These are phyloP conservation scores for Nephelium lappaceum DNA, from an alignment of 345 rosid species.

Conservation along the genomic window DNA sequence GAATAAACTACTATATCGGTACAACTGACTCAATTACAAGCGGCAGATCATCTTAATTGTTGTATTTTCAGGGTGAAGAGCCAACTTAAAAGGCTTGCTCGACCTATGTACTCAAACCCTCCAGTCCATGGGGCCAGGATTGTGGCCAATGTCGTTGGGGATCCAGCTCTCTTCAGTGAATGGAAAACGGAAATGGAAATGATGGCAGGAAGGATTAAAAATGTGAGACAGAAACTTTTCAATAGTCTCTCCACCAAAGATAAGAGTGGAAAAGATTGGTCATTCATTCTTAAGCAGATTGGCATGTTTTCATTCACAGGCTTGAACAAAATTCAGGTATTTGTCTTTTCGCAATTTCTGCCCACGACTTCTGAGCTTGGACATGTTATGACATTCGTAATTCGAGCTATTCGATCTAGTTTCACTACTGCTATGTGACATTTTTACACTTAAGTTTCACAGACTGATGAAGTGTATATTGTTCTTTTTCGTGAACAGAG, in stretches of 20 bases:
- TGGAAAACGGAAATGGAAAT: slow-evolving; percentile 98
- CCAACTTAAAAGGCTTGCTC: slow-evolving; percentile 92
- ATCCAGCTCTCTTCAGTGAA: slow-evolving; percentile 73
- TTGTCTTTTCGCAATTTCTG: slow-evolving; percentile 5
- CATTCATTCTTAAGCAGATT: slow-evolving; percentile 85
- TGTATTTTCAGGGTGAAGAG: slow-evolving; percentile 81
- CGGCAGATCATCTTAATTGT: not conserved
- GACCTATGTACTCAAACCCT: slow-evolving; percentile 99
- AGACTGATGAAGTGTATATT: not conserved
- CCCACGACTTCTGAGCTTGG: not conserved
- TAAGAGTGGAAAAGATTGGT: slow-evolving; percentile 94
- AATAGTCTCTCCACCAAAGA: slow-evolving; percentile 79
- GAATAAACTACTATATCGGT: not conserved
- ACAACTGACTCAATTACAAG: not conserved
- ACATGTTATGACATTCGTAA: not conserved
- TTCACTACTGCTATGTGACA: not conserved
- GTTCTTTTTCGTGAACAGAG: slow-evolving; percentile 39
- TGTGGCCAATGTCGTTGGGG: slow-evolving; percentile 88
- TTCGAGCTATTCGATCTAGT: not conserved
- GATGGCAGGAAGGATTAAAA: slow-evolving; percentile 98
- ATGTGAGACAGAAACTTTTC: slow-evolving; percentile 72
- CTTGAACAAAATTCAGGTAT: slow-evolving; percentile 87
- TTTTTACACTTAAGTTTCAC: not conserved
- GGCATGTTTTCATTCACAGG: slow-evolving; percentile 99
- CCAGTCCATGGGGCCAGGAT: slow-evolving; percentile 95